Base-by-base conservation (phyloP, 2,329 filamentous ascomycete species). In the Exophiala phaeomuriformis region DNA sequence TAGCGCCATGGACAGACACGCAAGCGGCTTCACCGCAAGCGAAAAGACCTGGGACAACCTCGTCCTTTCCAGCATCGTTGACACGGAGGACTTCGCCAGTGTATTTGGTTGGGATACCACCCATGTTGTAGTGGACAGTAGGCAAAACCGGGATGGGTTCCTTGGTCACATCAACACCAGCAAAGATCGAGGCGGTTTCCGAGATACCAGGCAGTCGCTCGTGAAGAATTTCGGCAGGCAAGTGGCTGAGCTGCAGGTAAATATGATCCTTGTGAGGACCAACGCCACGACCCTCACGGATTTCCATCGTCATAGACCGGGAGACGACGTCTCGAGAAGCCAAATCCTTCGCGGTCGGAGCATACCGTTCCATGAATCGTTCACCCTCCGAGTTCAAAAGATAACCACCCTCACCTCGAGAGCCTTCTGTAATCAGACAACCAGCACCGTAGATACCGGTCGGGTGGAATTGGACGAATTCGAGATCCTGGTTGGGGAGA, bases 91-190 rank as follows among this genome's bases (percentile, higher is more conserved):
- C 93, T 76, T 98, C 90, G 72, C 93, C 91, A 59, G 89, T 96
- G 80, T 95, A 97, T 68, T 88, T 89, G 63, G 93, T 97, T 49
- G 91, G 91, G 64, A 98, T 96, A 80, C 93, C 91, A 74, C 91
- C 91, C 93, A 97, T 98, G 81, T 96, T 96, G 82, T 98, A 98
- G 80, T 98, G 90, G 63, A 96, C 91, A 42, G 91, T 97, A 54
- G 91, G 91, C 59, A 97, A 80, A 62, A 97, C 91, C 58, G 91
- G 91, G 64, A 97, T 97, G 62, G 91, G 91, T 75, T 96, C 88
- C 79, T 95, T 96, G 68, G 84, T 86, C 64, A 98, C 91, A 71
- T 98, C 93, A 65, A 98, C 90, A 75, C 93, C 91, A 56, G 91
- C 81, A 74, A 98, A 98, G 67, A 97, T 97, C 64, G 88, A 90